These are phyloP conservation scores for Dryas integrifolia DNA, from an alignment of 331 rosid species.

Conservation along the genomic window DNA sequence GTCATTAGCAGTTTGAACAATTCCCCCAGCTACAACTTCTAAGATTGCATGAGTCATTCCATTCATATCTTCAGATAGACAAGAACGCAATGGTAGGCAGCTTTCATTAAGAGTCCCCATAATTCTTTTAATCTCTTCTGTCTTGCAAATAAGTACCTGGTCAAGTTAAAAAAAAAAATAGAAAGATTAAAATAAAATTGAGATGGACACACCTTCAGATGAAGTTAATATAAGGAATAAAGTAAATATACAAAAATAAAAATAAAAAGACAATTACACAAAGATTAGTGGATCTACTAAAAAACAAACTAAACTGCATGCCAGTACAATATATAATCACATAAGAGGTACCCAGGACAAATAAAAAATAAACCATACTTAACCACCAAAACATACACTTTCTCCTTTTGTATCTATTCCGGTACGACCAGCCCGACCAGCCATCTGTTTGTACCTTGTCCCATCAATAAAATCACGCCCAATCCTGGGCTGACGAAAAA, in stretches of 20 bases:
- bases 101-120: conserved; percentile 70
- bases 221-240: conserved; percentile 16
- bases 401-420: conserved; percentile 97
- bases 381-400: conserved; percentile 60
- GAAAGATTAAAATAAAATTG: neutral
- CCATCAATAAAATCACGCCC: conserved; percentile 95
- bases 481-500: conserved; percentile 92
- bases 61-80: conserved; percentile 90
- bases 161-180: conserved; percentile 12
- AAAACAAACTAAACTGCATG: neutral
- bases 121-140: conserved; percentile 81
- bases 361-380: neutral
- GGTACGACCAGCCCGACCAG: conserved; percentile 99
- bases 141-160: conserved; percentile 85
- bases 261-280: neutral
- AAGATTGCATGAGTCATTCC: conserved; percentile 98
- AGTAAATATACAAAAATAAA: neutral
- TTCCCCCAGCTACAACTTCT: conserved; percentile 98
- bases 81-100: conserved; percentile 84
- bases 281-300: neutral
- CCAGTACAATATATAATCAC: conserved; percentile 15
- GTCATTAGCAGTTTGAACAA: conserved; percentile 90
- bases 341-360: neutral
- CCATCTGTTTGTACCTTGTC: conserved; percentile 92
- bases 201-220: conserved; percentile 15